A percentile compares a stretch with the other conserved stretches of the same genome.
These are phyloP conservation scores for Xylaria hypoxylon DNA, from an alignment of 2,329 filamentous ascomycete species.

Conservation along the genomic window DNA sequence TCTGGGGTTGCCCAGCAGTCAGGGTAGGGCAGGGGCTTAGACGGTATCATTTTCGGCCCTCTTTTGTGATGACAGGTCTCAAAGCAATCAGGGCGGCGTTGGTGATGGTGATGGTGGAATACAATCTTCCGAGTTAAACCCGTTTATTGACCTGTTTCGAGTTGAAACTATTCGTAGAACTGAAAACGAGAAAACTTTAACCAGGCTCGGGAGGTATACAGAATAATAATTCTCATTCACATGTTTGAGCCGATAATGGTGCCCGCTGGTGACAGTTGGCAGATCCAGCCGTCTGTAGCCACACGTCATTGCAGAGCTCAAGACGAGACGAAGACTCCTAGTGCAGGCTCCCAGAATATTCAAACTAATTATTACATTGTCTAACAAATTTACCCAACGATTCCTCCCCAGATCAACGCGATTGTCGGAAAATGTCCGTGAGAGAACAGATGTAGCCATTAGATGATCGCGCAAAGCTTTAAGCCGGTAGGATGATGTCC, in stretches of 20 bases:
- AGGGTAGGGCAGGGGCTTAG: conserved; percentile 73
- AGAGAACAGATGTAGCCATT: conserved; percentile 46
- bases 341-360: not conserved
- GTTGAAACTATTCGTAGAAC: not conserved
- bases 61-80: not conserved
- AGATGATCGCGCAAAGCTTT: conserved; percentile 41
- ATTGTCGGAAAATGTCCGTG: conserved; percentile 9
- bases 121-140: too few species aligned
- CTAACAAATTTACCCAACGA: not conserved
- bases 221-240: conserved; percentile 8
- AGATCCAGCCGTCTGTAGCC: conserved; percentile 7
- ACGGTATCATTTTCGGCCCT: conserved; percentile 58
- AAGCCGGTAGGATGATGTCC: conserved; percentile 69
- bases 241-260: not conserved
- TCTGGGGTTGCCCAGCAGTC: conserved; percentile 77
- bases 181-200: not conserved
- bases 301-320: conserved; percentile 35
- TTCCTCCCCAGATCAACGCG: not conserved
- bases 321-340: too few species aligned
- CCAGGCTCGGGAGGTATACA: too few species aligned
- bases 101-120: not conserved
- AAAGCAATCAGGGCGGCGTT: not conserved
- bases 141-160: too few species aligned
- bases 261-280: conserved; percentile 31
- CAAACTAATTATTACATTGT: too few species aligned